phyloP scores from a whole-genome alignment of 2,329 filamentous ascomycete genomes.

The Cercospora sp. region DNA sequence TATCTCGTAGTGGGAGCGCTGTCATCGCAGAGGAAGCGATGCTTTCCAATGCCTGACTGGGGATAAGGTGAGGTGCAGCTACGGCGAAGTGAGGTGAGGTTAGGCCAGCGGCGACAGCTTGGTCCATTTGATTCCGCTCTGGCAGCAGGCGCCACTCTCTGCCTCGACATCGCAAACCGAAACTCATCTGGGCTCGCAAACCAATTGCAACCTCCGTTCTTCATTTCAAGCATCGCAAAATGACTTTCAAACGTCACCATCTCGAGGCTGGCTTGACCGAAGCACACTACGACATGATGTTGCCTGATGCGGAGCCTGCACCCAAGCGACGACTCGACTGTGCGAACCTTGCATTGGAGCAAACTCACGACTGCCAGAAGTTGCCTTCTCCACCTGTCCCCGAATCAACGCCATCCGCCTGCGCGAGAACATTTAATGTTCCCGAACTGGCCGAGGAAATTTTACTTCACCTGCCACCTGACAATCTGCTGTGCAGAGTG shows the following conservation, averaged over 20 bases:
- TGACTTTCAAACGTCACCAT: conserved; percentile 13
- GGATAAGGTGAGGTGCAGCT: not conserved
- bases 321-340: not conserved
- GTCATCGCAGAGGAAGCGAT: not conserved
- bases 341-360: not conserved
- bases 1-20: not conserved
- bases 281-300: not conserved
- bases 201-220: not conserved
- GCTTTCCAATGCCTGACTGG: too few species aligned
- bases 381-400: not conserved
- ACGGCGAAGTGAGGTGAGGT: not conserved
- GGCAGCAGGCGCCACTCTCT: not conserved
- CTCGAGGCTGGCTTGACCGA: conserved; percentile 7
- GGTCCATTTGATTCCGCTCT: not conserved
- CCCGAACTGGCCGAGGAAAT: conserved; percentile 15
- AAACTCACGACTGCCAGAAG: not conserved
- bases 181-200: not conserved
- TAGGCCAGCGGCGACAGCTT: not conserved
- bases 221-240: not conserved
- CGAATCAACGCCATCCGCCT: not conserved
- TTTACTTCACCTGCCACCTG: conserved; percentile 10
- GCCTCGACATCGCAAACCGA: not conserved
- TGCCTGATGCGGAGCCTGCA: not conserved
- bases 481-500: conserved; percentile 10
- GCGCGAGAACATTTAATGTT: conserved; percentile 5